Evolutionary conservation across 108 stramenopile species (phyloP).

Genomic region (Fragilariopsis cylindrus): DNA sequence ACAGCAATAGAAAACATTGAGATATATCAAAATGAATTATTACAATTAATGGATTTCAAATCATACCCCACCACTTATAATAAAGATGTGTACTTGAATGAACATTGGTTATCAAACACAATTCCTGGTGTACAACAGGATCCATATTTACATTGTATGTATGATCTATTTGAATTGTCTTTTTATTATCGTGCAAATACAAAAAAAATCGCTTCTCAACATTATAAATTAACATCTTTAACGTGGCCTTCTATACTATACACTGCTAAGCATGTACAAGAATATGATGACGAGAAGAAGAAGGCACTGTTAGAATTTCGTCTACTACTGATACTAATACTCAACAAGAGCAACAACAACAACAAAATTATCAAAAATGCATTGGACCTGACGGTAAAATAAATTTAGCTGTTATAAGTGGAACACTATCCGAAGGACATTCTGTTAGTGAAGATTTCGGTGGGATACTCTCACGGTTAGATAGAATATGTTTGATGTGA

Average conservation of each 20-base stretch:
- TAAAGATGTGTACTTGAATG: neutral
- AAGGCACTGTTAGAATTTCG: neutral
- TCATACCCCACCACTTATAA: neutral
- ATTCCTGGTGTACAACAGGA: constrained; percentile 3
- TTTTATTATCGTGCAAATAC: constrained; percentile 42
- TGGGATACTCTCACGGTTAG: constrained; percentile 31
- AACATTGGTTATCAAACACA: neutral
- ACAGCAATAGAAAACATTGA: neutral
- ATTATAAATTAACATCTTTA: constrained; percentile 25
- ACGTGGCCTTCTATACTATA: constrained; percentile 29
- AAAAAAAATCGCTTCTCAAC: constrained; percentile 12
- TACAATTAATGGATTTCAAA: neutral
- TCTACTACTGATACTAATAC: too few relatives aligned
- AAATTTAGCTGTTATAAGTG: constrained; percentile 24
- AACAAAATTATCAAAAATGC: neutral
- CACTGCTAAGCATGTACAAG: constrained; percentile 8
- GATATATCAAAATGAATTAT: neutral
- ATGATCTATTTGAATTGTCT: constrained; percentile 25
- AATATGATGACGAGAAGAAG: neutral
- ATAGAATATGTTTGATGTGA: constrained; percentile 29
- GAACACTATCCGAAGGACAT: constrained; percentile 14
- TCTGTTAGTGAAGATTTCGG: constrained; percentile 34
- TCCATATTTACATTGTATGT: constrained; percentile 22
- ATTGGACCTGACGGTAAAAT: constrained; percentile 14
- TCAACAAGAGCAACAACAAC: neutral